These are phyloP conservation scores for Penicillium silybi DNA, from an alignment of 495 filamentous ascomycete genomes.

Conservation along the genomic window DNA sequence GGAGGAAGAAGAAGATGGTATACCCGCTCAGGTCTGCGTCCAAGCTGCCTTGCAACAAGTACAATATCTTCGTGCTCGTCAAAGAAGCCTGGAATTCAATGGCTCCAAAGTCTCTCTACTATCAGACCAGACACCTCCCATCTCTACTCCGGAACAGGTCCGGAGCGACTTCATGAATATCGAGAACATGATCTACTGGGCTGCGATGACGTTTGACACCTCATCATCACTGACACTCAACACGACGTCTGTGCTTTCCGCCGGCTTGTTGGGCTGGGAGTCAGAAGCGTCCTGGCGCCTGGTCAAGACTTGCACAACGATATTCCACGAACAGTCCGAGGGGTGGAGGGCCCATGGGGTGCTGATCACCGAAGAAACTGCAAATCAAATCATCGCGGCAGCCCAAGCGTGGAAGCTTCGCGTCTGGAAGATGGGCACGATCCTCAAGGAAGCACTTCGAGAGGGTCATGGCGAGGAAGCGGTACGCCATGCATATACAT, in stretches of 20 bases:
- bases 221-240: conserved; percentile 18
- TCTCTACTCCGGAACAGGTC: conserved; percentile 9
- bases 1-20: conserved; percentile 13
- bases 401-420: conserved; percentile 13
- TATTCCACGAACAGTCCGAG: conserved; percentile 17
- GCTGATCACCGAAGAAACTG: conserved; percentile 14
- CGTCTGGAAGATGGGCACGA: conserved; percentile 15
- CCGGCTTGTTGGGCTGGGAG: conserved; percentile 11
- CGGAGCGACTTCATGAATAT: conserved; percentile 13
- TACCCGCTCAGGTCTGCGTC: conserved; percentile 16
- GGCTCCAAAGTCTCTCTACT: conserved; percentile 17
- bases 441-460: conserved; percentile 17
- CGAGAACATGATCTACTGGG: conserved; percentile 21
- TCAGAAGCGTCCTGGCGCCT: conserved; percentile 13
- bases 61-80: conserved; percentile 11
- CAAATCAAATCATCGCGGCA: conserved; percentile 19
- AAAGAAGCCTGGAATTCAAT: conserved; percentile 18
- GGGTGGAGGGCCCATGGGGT: conserved; percentile 13
- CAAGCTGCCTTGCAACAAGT: conserved; percentile 20
- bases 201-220: conserved; percentile 18
- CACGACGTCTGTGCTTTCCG: conserved; percentile 13
- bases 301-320: conserved; percentile 15
- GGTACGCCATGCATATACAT: conserved; percentile 11
- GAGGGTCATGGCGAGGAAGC: conserved; percentile 16
- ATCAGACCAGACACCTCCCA: conserved; percentile 2